These are phyloP conservation scores for Pseudogymnoascus destructans DNA, from an alignment of 2,329 filamentous ascomycete species.

Conservation along the genomic window DNA sequence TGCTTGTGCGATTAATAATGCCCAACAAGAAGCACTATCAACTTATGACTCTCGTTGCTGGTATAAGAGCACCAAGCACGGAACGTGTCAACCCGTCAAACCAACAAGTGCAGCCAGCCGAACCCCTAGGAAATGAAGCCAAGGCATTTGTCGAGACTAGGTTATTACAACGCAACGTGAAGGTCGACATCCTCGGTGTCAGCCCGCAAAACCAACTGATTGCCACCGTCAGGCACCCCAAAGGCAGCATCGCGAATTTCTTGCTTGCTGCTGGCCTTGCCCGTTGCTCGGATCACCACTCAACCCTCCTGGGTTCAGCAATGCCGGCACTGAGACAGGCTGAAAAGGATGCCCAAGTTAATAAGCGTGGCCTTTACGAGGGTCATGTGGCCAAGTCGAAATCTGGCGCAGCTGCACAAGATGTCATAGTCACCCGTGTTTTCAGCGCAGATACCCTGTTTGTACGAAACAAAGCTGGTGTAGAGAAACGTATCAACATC, in stretches of 20 bases:
- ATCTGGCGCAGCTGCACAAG: constrained; percentile 49
- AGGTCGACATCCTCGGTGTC: constrained; percentile 69
- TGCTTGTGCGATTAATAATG: constrained; percentile 70
- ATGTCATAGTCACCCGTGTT: constrained; percentile 75
- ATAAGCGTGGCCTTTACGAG: constrained; percentile 68
- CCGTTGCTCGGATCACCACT: constrained; percentile 90
- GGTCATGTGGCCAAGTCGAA: constrained; percentile 59
- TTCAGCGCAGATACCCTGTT: constrained; percentile 82
- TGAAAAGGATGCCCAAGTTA: constrained; percentile 71
- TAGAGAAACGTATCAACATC: constrained; percentile 79
- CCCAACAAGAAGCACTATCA: constrained; percentile 70
- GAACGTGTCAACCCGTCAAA: constrained; percentile 65
- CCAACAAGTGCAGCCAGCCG: constrained; percentile 60
- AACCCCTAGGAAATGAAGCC: constrained; percentile 83
- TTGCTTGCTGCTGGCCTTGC: constrained; percentile 80
- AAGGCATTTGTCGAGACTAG: constrained; percentile 76
- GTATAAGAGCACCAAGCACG: constrained; percentile 79
- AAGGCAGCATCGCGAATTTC: constrained; percentile 86
- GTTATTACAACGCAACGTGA: constrained; percentile 73
- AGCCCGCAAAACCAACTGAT: constrained; percentile 89
- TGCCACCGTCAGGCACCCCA: constrained; percentile 72
- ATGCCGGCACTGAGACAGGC: constrained; percentile 79
- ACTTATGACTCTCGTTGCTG: constrained; percentile 78
- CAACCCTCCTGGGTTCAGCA: constrained; percentile 74
- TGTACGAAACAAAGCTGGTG: constrained; percentile 69